A percentile compares a stretch with the other conserved stretches of the same genome.
Evolutionary conservation across 805 yeast species (phyloP).

Genomic region (Cyberlindnera lachancei): DNA sequence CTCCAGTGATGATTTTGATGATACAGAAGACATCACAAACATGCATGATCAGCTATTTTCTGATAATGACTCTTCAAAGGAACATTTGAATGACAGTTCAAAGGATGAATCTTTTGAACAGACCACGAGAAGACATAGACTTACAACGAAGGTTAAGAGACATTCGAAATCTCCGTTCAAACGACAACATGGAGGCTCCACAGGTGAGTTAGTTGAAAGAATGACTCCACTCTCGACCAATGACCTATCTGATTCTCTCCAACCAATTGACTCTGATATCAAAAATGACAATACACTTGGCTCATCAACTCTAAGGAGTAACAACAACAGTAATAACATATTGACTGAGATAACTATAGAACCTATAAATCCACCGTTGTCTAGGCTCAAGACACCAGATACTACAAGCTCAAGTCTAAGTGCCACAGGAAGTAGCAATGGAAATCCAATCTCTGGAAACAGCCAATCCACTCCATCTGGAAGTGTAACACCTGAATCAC

Average conservation of each 20-base stretch:
- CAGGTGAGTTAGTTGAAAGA: too few relatives aligned
- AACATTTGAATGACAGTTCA: too few relatives aligned
- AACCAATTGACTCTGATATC: background rate
- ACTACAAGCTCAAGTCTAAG: background rate
- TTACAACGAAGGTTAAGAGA: constrained; percentile 14
- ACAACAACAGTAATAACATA: too few relatives aligned
- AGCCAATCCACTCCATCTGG: background rate
- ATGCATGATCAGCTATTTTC: constrained; percentile 20
- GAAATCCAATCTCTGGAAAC: too few relatives aligned
- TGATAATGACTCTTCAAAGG: background rate
- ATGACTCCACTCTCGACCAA: too few relatives aligned
- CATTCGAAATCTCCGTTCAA: constrained; percentile 21
- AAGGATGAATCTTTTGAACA: too few relatives aligned
- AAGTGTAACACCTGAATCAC: constrained; percentile 1
- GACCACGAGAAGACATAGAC: constrained; percentile 13
- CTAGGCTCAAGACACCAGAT: constrained; percentile 1
- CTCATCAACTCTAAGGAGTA: too few relatives aligned
- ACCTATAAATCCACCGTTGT: constrained; percentile 12
- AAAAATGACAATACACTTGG: too few relatives aligned
- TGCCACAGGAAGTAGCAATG: too few relatives aligned
- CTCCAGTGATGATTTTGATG: constrained; percentile 1
- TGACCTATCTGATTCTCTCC: too few relatives aligned
- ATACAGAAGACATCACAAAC: constrained; percentile 4
- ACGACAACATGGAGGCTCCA: too few relatives aligned
- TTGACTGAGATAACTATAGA: constrained; percentile 18